A percentile compares a stretch with the other conserved stretches of the same genome.
phyloP scores from a whole-genome alignment of 2,329 filamentous ascomycete genomes.

The Botrytis fabae region DNA sequence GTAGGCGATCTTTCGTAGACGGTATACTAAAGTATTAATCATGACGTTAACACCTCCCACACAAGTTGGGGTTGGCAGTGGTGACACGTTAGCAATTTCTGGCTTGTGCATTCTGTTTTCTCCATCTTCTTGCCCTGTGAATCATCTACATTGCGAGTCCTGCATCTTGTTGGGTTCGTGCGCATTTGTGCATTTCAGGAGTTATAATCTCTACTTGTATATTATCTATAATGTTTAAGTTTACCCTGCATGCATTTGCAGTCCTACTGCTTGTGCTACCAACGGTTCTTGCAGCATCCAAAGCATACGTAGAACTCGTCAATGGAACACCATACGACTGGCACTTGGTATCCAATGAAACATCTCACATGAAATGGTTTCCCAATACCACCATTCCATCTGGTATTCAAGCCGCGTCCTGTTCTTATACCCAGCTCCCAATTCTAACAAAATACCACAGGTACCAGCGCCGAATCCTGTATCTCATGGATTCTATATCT shows the following conservation, averaged over 20 bases:
- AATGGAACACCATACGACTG: slow-evolving; percentile 33
- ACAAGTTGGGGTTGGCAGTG: background rate
- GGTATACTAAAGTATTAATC: background rate
- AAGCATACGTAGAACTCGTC: slow-evolving; percentile 26
- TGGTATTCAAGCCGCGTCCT: background rate
- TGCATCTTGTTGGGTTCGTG: background rate
- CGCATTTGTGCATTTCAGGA: background rate
- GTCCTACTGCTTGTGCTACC: background rate
- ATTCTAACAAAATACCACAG: background rate
- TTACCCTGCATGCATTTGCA: background rate
- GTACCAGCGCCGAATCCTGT: slow-evolving; percentile 25
- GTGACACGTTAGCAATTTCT: background rate
- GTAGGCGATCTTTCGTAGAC: background rate
- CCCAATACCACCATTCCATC: slow-evolving; percentile 24
- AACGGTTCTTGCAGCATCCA: slow-evolving; percentile 23
- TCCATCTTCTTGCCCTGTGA: background rate
- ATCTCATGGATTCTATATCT: slow-evolving; percentile 26
- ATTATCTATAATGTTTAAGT: background rate
- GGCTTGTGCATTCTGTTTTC: background rate
- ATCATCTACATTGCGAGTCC: no score
- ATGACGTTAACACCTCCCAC: background rate
- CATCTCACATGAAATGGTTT: slow-evolving; percentile 31
- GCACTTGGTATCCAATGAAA: slow-evolving; percentile 26
- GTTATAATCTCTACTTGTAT: background rate
- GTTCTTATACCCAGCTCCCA: background rate